Conservation (phyloP, 73 alveolate genomes). For the Paramecium primaurelia region DNA sequence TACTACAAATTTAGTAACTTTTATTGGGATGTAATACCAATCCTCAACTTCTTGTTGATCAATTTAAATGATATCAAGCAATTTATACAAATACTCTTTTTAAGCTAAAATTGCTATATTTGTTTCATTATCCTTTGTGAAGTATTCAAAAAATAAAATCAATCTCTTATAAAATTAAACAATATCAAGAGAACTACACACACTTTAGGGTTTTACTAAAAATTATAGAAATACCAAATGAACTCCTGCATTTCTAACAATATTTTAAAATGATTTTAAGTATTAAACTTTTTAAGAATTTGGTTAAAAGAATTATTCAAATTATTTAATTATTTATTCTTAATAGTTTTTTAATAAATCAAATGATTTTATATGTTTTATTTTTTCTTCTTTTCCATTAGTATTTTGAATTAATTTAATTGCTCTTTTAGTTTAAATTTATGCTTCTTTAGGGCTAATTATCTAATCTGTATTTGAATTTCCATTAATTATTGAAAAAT, state of each 20-base stretch:
- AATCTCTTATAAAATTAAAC: background rate
- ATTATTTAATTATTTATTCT: background rate
- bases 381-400: too few species aligned
- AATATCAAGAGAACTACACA: background rate
- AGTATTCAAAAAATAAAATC: constrained; percentile 24
- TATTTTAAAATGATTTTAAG: constrained; percentile 33
- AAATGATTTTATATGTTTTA: too few species aligned
- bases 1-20: background rate
- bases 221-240: background rate
- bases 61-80: background rate
- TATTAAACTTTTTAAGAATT: background rate
- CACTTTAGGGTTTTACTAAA: background rate
- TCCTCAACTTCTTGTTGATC: background rate
- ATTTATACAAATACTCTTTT: background rate
- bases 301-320: background rate
- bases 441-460: constrained; percentile 47
- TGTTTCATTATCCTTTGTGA: background rate
- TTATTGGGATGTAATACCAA: background rate
- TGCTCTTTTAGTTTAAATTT: background rate
- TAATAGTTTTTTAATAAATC: background rate
- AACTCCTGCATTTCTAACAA: constrained; percentile 34
- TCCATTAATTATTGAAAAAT: constrained; percentile 42
- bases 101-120: background rate
- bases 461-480: background rate
- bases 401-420: constrained; percentile 21